These are phyloP conservation scores for Xenoacremonium recifei DNA, from an alignment of 2,329 filamentous ascomycete species.

Conservation along the genomic window DNA sequence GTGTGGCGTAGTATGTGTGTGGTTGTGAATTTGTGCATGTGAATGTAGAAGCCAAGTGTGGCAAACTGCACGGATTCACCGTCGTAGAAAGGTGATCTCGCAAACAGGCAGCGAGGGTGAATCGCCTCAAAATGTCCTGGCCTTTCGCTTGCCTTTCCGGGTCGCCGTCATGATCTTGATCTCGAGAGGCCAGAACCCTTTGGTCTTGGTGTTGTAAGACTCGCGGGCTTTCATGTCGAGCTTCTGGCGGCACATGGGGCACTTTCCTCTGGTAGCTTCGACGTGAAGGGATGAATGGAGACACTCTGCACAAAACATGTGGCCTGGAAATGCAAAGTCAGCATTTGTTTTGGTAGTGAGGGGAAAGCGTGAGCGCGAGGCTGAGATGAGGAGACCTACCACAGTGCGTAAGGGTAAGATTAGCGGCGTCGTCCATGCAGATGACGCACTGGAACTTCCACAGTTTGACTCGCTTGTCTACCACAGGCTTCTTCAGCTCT, in stretches of 20 bases:
- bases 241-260: slow-evolving; percentile 62
- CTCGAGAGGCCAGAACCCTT: slow-evolving; percentile 57
- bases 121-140: slow-evolving; percentile 24
- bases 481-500: slow-evolving; percentile 42
- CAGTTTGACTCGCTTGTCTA: slow-evolving; percentile 51
- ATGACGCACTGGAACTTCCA: slow-evolving; percentile 63
- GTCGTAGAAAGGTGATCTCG: no score
- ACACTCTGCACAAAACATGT: slow-evolving; percentile 63
- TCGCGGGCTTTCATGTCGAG: slow-evolving; percentile 48
- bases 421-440: slow-evolving; percentile 61
- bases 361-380: neutral
- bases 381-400: slow-evolving; percentile 45
- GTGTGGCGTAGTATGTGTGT: neutral
- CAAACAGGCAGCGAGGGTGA: no score
- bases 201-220: slow-evolving; percentile 44
- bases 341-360: no score
- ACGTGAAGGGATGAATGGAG: slow-evolving; percentile 60
- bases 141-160: slow-evolving; percentile 47
- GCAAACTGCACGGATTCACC: no score
- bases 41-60: no score
- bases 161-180: slow-evolving; percentile 61
- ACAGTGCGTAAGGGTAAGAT: slow-evolving; percentile 63
- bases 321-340: slow-evolving; percentile 43
- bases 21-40: neutral
- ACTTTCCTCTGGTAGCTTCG: slow-evolving; percentile 54